phyloP scores from a whole-genome alignment of 768 basidiomycete genomes.

The Cyclocybe aegerita region DNA sequence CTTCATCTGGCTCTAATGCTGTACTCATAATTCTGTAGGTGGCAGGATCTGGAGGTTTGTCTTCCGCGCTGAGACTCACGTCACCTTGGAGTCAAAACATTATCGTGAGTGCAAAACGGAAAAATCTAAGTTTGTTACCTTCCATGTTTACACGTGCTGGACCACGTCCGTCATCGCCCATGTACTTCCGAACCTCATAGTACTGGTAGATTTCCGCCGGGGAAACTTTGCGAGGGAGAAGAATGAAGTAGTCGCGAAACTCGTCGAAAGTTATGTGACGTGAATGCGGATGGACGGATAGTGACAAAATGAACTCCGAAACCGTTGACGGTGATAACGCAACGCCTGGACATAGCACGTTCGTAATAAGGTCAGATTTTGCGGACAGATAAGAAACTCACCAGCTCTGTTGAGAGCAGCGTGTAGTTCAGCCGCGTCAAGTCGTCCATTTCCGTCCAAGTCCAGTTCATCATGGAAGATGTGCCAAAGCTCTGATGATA shows the following conservation, averaged over 20 bases:
- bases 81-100: conserved; percentile 51
- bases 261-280: conserved; percentile 75
- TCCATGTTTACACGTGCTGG: conserved; percentile 86
- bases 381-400: conserved; percentile 25
- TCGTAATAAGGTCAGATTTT: not conserved
- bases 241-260: conserved; percentile 87
- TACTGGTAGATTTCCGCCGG: conserved; percentile 84
- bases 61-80: conserved; percentile 75
- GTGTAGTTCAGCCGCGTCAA: conserved; percentile 55
- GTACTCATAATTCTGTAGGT: conserved; percentile 15
- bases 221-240: conserved; percentile 80
- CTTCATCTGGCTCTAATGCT: conserved; percentile 32
- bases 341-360: conserved; percentile 52
- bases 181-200: conserved; percentile 66
- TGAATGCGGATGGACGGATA: conserved; percentile 71
- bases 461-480: conserved; percentile 92
- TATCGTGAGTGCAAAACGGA: not conserved
- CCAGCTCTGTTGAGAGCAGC: conserved; percentile 66
- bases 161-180: conserved; percentile 76
- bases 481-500: conserved; percentile 74
- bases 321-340: conserved; percentile 66
- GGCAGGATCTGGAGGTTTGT: conserved; percentile 48
- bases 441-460: conserved; percentile 80
- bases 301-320: conserved; percentile 75
- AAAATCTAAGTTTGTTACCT: conserved; percentile 47